Base-by-base conservation (phyloP, 257 asterid genomes). In the Rauvolfia tetraphylla region DNA sequence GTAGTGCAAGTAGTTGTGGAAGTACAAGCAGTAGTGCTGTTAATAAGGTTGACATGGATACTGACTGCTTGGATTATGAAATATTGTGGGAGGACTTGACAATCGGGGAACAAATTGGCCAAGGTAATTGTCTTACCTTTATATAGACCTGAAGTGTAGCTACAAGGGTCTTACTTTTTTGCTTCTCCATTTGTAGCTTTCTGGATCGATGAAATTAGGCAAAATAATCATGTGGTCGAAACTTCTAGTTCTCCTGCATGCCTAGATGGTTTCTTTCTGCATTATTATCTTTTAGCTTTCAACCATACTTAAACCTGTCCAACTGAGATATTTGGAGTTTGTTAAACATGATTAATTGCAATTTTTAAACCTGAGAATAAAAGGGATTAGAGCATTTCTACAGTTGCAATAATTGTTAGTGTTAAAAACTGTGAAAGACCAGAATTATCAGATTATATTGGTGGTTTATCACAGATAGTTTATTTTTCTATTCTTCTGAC, bases 21-120 rank as follows among this genome's bases (percentile, higher is more conserved):
- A 95, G 98, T 76, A 88, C 93, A 7, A 87, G 89, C 71, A 92
- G 96, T 77, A 80, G 91, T 84, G 89, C 90, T 75, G 85, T 87
- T 84, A 89, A 87, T 86, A 92, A 87, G 85, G 88, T 79, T 72
- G 97, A 95, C 76, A 62, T 82, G 36, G 98, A 91, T 76, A 74
- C 85, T 3, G 99, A 95, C 71, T 82, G 89, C 83, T 82, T 91
- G 85, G 96, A 95, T 83, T 91, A 84, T 81, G 98, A 89, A 79
- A 92, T 95, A 69, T 87, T 87, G 79, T 95, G 99, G 99, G 99
- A 95, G 87, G 98, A 95, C 83, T 80, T 95, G 88, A 89, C 96
- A 17, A 72, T 95, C 78, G 97, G 99, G 71, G 97, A 92, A 74
- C 97, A 92, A 74, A 86, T 95, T 75, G 99, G 99, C 54, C 96